A percentile compares a stretch with the other conserved stretches of the same genome.
Evolutionary conservation across 108 stramenopile species (phyloP).

Genomic region (Stephanodiscus minutulus): DNA sequence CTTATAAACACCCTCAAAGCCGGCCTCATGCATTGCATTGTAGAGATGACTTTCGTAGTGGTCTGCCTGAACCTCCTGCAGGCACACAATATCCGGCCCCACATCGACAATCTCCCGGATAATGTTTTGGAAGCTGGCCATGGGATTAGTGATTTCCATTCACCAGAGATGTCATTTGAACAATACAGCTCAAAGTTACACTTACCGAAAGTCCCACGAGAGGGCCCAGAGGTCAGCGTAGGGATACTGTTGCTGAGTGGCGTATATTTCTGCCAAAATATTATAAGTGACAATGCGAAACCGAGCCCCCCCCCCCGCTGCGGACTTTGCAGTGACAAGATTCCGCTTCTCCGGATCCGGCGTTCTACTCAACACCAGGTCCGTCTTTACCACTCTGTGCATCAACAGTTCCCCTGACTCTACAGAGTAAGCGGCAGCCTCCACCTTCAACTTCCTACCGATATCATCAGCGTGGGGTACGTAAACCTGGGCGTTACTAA

Average conservation of each 20-base stretch:
- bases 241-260: slow-evolving; percentile 97
- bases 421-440: slow-evolving; percentile 78
- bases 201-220: slow-evolving; percentile 89
- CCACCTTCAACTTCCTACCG: slow-evolving; percentile 81
- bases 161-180: neutral
- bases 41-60: slow-evolving; percentile 92
- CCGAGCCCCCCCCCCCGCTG: slow-evolving; percentile 67
- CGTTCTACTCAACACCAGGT: slow-evolving; percentile 77
- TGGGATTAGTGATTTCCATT: neutral
- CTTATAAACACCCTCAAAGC: slow-evolving; percentile 97
- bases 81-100: slow-evolving; percentile 92
- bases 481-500: slow-evolving; percentile 78
- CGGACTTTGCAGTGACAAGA: slow-evolving; percentile 72
- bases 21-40: slow-evolving; percentile 86
- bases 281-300: slow-evolving; percentile 97
- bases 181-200: slow-evolving; percentile 7
- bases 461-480: slow-evolving; percentile 75
- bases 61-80: slow-evolving; percentile 99
- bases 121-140: slow-evolving; percentile 83
- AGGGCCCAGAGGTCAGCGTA: slow-evolving; percentile 97
- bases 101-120: slow-evolving; percentile 95
- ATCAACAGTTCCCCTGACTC: slow-evolving; percentile 86
- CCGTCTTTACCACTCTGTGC: slow-evolving; percentile 87
- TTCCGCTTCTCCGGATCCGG: slow-evolving; percentile 84
- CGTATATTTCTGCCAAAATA: slow-evolving; percentile 98